A percentile compares a stretch with the other conserved stretches of the same genome.
These are phyloP conservation scores for Prunus davidiana DNA, from an alignment of 306 rosid genomes.

Conservation along the genomic window DNA sequence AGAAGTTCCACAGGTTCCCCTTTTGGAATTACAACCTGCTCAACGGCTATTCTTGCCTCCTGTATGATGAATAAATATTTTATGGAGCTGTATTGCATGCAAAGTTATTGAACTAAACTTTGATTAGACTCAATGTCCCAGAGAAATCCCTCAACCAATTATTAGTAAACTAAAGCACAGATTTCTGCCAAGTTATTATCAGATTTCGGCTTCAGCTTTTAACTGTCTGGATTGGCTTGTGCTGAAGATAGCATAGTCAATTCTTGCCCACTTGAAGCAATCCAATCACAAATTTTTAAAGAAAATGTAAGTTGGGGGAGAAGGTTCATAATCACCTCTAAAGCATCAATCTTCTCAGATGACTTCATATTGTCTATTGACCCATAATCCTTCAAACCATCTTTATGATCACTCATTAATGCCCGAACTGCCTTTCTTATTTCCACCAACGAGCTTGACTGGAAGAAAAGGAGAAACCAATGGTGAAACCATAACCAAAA, in stretches of 20 bases:
- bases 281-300: neutral
- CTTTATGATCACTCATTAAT: conserved; percentile 63
- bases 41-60: conserved; percentile 93
- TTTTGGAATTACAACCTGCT: conserved; percentile 71
- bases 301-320: neutral
- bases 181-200: neutral
- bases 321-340: conserved; percentile 62
- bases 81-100: neutral
- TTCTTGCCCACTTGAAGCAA: neutral
- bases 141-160: neutral
- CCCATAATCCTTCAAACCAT: conserved; percentile 57
- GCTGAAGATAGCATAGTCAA: neutral
- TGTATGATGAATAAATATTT: conserved; percentile 32
- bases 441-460: conserved; percentile 81
- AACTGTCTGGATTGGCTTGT: neutral
- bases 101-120: conserved; percentile 3
- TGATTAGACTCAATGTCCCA: neutral
- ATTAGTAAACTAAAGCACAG: neutral
- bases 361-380: conserved; percentile 44
- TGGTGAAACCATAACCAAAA: conserved; percentile 17
- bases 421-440: conserved; percentile 71
- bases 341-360: conserved; percentile 75
- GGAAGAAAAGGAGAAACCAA: conserved; percentile 14
- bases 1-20: conserved; percentile 74
- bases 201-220: neutral